Evolutionary conservation across 257 asterid genomes (phyloP).

Genomic region (Echium plantagineum): DNA sequence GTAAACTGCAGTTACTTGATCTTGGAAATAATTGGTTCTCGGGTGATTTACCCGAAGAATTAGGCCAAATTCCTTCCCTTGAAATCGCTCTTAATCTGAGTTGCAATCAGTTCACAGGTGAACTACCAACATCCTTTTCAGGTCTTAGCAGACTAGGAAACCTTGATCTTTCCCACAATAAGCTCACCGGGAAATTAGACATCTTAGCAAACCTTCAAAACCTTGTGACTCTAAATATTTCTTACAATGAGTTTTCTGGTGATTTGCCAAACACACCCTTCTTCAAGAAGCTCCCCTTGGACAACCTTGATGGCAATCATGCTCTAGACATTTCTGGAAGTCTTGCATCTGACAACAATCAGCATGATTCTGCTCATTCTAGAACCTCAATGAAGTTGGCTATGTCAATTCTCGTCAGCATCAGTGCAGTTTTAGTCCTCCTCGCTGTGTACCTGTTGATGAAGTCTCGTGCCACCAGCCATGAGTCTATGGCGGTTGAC

Average conservation of each 20-base stretch:
- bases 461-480: no score
- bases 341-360: slow-evolving; percentile 10
- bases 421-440: slow-evolving; percentile 39
- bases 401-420: slow-evolving; percentile 30
- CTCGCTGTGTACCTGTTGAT: no score
- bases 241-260: slow-evolving; percentile 64
- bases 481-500: no score
- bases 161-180: slow-evolving; percentile 67
- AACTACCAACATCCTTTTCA: slow-evolving; percentile 49
- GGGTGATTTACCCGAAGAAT: slow-evolving; percentile 25
- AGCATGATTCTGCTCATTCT: slow-evolving; percentile 15
- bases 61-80: slow-evolving; percentile 57
- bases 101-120: slow-evolving; percentile 55
- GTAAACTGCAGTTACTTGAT: slow-evolving; percentile 40
- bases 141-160: slow-evolving; percentile 56
- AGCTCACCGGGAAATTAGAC: slow-evolving; percentile 62
- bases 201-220: slow-evolving; percentile 45
- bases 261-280: slow-evolving; percentile 58
- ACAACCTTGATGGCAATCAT: slow-evolving; percentile 46
- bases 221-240: slow-evolving; percentile 62
- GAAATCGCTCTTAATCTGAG: slow-evolving; percentile 71
- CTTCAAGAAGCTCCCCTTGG: slow-evolving; percentile 56
- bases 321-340: slow-evolving; percentile 44
- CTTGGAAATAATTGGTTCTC: slow-evolving; percentile 27
- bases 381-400: slow-evolving; percentile 5